Conservation (phyloP, 768 basidiomycete genomes). For the Lentinula boryana region DNA sequence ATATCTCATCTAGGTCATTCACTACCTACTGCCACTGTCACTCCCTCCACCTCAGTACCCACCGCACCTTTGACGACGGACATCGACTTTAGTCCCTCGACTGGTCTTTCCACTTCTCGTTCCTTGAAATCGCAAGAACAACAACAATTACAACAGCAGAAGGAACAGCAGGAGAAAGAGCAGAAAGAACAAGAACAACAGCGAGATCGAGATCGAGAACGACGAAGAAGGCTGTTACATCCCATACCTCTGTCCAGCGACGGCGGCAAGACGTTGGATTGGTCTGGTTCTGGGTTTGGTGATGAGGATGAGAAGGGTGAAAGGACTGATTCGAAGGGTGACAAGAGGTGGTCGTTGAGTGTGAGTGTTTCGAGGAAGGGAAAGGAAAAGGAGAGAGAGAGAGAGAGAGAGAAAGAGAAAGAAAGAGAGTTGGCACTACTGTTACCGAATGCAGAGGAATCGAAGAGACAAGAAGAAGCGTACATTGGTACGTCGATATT, state of each 20-base stretch:
- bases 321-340: background rate
- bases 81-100: slow-evolving; percentile 68
- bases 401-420: slow-evolving; percentile 21
- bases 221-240: slow-evolving; percentile 19
- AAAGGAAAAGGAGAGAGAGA: background rate
- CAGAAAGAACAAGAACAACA: too few relatives aligned
- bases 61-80: slow-evolving; percentile 28
- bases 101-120: slow-evolving; percentile 26
- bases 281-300: slow-evolving; percentile 41
- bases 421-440: slow-evolving; percentile 57
- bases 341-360: background rate
- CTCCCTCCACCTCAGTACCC: slow-evolving; percentile 18
- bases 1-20: background rate
- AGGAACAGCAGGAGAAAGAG: too few relatives aligned
- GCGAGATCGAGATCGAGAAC: too few relatives aligned
- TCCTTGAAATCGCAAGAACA: too few relatives aligned
- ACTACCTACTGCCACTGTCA: slow-evolving; percentile 9
- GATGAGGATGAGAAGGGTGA: slow-evolving; percentile 36
- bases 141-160: too few relatives aligned
- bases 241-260: slow-evolving; percentile 68
- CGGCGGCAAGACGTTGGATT: slow-evolving; percentile 68
- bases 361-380: background rate
- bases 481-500: slow-evolving; percentile 41
- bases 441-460: slow-evolving; percentile 32
- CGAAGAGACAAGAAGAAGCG: slow-evolving; percentile 55